Evolutionary conservation across 2,329 filamentous ascomycete genomes (phyloP).

Genomic region (Arthrocladium fulminans): DNA sequence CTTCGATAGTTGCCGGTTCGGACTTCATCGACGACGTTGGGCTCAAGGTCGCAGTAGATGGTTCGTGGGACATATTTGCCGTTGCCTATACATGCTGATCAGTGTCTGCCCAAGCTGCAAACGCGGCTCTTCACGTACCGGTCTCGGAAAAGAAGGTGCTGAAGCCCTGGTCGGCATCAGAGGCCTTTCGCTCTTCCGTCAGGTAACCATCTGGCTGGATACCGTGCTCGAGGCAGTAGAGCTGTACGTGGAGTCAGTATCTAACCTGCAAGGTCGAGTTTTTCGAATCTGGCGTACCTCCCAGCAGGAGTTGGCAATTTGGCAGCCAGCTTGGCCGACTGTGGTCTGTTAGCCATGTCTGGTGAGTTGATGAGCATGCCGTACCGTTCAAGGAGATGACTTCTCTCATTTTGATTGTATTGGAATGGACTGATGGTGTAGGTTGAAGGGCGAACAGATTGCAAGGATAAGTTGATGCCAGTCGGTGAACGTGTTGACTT

Average conservation of each 20-base stretch:
- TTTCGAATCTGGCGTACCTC: constrained; percentile 61
- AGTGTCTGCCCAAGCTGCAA: constrained; percentile 9
- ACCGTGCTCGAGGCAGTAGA: constrained; percentile 99
- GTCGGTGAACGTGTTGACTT: background rate
- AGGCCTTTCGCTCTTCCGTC: constrained; percentile 92
- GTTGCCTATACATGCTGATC: constrained; percentile 54
- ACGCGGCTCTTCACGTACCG: constrained; percentile 51
- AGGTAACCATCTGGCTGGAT: constrained; percentile 99
- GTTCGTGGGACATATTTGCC: constrained; percentile 98
- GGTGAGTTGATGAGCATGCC: constrained; percentile 30
- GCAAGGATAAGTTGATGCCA: background rate
- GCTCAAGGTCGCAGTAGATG: constrained; percentile 99
- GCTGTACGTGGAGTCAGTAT: constrained; percentile 46
- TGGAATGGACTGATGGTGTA: constrained; percentile 2
- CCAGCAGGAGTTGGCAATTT: constrained; percentile 99
- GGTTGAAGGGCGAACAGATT: constrained; percentile 4
- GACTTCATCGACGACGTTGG: constrained; percentile 98
- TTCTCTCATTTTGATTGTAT: constrained; percentile 73
- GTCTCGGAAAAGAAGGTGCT: constrained; percentile 99
- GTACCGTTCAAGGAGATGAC: constrained; percentile 98
- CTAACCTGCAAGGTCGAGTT: constrained; percentile 28
- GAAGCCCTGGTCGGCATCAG: constrained; percentile 92
- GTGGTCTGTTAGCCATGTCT: constrained; percentile 24
- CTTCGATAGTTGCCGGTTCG: constrained; percentile 92
- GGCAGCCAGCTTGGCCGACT: constrained; percentile 99